Evolutionary conservation across 2,329 filamentous ascomycete genomes (phyloP).

Genomic region (Cadophora sp.): DNA sequence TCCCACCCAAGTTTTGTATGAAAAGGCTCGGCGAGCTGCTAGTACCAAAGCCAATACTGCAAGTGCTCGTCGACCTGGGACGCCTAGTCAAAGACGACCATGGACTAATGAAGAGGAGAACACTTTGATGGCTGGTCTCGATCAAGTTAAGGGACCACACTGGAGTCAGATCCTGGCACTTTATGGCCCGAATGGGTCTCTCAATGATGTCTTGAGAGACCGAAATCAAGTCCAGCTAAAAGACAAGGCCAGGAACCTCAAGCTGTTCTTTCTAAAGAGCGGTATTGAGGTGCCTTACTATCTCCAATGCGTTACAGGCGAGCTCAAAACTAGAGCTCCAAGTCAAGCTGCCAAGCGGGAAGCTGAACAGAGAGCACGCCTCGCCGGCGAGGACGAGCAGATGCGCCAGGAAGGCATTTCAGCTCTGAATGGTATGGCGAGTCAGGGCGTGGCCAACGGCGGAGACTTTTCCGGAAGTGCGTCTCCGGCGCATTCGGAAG

Average conservation of each 20-base stretch:
- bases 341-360: constrained; percentile 74
- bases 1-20: constrained; percentile 63
- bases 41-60: constrained; percentile 59
- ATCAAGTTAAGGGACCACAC: constrained; percentile 87
- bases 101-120: constrained; percentile 93
- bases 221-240: constrained; percentile 91
- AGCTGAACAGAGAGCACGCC: constrained; percentile 66
- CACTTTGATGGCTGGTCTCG: constrained; percentile 85
- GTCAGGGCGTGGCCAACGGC: constrained; percentile 16
- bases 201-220: constrained; percentile 85
- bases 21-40: constrained; percentile 60
- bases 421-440: constrained; percentile 58
- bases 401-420: constrained; percentile 67
- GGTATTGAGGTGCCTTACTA: constrained; percentile 91
- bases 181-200: constrained; percentile 79
- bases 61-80: constrained; percentile 56
- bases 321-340: constrained; percentile 84
- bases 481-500: constrained; percentile 16
- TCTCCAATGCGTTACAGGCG: constrained; percentile 85
- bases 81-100: constrained; percentile 69
- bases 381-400: constrained; percentile 65
- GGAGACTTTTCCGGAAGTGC: constrained; percentile 10
- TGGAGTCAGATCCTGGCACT: constrained; percentile 91
- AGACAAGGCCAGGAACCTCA: constrained; percentile 89
- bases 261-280: constrained; percentile 90